Base-by-base conservation (phyloP, 2,329 filamentous ascomycete species). In the Sporothrix schenckii region DNA sequence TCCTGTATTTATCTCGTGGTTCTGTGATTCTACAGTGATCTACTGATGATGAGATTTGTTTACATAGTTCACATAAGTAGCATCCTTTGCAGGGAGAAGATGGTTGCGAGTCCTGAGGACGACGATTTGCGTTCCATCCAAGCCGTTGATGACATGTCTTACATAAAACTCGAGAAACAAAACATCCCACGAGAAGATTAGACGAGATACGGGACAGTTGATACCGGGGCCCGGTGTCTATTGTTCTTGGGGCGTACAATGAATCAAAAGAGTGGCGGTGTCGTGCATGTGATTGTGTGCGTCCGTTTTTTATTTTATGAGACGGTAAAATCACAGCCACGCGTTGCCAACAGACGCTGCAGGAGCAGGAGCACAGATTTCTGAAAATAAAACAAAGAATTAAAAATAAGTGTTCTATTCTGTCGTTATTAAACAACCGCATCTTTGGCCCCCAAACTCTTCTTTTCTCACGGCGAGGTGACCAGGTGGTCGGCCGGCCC, bases 251-350 rank as follows among this genome's bases (percentile, higher is more conserved):
- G 27, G 19, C 9, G 13, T 2, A 34, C 34, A 34, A 21, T 21
- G 39, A 13, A 34, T 67, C n/a, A 19, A 14, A 44, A 39, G 4
- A 24, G 65, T 54, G 65, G 50, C 65, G 49, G 34, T 67, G 65
- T 54, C 30, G 44, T 34, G 61, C 61, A 66, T 66, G 61, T 49
- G 61, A 44, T 66, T 66, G 61, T 47, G 44, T 52, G 50, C 39
- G 19, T 30, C 24, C 24, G 9, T 65, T 65, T 56, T 24, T 19
- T 9, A 21, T 61, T 44, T 7, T 34, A 34, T 44, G 30, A 39
- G 34, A 58, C 4, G 24, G 16, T 2, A 21, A 21, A 6, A 21
- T 10, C 34, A 60, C 16, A 41, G 7, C 56, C 56, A 34, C 19
- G 34, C 39, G 30, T 13, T 41, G 21, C 56, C 27, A 9, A 54